Conservation (phyloP, 2,329 filamentous ascomycete genomes). For the Hymenoscyphus fructigenus region DNA sequence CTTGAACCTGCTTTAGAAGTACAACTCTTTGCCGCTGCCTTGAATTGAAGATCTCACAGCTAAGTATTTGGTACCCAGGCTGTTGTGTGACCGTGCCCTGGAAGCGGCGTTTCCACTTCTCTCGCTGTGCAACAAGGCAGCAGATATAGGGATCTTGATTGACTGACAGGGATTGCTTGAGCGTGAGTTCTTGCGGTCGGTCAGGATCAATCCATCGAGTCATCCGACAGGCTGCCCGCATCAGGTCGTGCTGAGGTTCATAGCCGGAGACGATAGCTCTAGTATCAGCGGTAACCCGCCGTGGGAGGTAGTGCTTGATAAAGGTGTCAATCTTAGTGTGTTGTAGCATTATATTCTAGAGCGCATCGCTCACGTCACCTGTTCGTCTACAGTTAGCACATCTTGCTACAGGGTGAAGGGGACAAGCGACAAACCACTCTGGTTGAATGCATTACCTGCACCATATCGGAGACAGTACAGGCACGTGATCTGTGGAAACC, state of each 20-base stretch:
- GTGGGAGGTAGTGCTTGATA: constrained; percentile 24
- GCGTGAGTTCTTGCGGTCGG: constrained; percentile 21
- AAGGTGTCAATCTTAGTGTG: constrained; percentile 23
- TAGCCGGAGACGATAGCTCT: constrained; percentile 21
- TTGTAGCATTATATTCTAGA: constrained; percentile 29
- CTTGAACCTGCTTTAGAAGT: constrained; percentile 23
- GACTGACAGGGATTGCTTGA: constrained; percentile 21
- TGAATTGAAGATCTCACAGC: constrained; percentile 19
- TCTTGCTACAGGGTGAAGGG: constrained; percentile 3
- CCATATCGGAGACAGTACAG: constrained; percentile 28
- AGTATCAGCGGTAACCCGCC: constrained; percentile 18
- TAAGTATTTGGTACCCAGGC: constrained; percentile 17
- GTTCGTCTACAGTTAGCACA: constrained; percentile 20
- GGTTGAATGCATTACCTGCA: constrained; percentile 26
- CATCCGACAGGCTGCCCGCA: constrained; percentile 21
- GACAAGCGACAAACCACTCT: constrained; percentile 20
- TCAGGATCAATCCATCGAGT: constrained; percentile 24
- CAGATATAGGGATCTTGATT: constrained; percentile 21
- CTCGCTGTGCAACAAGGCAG: constrained; percentile 19
- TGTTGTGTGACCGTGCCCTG: constrained; percentile 18
- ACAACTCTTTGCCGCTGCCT: constrained; percentile 19
- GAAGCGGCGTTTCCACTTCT: constrained; percentile 23
- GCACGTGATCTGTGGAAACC: constrained; percentile 21
- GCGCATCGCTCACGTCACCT: constrained; percentile 21
- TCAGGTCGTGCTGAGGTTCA: constrained; percentile 21